These are phyloP conservation scores for Tricladium varicosporioides DNA, from an alignment of 2,329 filamentous ascomycete species.

Conservation along the genomic window DNA sequence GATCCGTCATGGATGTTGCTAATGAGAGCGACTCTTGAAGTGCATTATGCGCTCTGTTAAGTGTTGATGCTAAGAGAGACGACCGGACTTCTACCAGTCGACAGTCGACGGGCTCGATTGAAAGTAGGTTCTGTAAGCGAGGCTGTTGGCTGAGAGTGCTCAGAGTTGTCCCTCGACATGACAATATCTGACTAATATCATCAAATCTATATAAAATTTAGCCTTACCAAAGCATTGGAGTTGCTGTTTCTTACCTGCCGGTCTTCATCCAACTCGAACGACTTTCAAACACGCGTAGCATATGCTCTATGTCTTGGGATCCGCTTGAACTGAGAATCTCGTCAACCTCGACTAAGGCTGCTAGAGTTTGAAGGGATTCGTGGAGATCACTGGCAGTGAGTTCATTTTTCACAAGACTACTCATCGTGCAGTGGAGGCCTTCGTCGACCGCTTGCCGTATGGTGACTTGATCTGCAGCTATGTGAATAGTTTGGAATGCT, in stretches of 20 bases:
- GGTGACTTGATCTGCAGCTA: constrained; percentile 53
- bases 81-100: constrained; percentile 72
- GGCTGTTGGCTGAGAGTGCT: constrained; percentile 72
- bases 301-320: constrained; percentile 56
- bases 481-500: constrained; percentile 75
- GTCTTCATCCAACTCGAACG: constrained; percentile 79
- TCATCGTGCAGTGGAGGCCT: constrained; percentile 60
- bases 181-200: constrained; percentile 77
- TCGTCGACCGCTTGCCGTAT: constrained; percentile 60
- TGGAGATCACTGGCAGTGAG: constrained; percentile 52
- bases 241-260: constrained; percentile 60
- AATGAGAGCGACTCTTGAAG: constrained; percentile 85
- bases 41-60: constrained; percentile 77
- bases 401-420: constrained; percentile 48
- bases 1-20: constrained; percentile 76
- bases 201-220: constrained; percentile 55
- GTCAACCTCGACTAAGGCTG: constrained; percentile 76
- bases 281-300: constrained; percentile 61
- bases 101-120: constrained; percentile 60
- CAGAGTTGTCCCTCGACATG: constrained; percentile 78
- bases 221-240: not conserved
- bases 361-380: constrained; percentile 59
- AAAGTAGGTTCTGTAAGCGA: constrained; percentile 59
- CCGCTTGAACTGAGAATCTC: constrained; percentile 66
- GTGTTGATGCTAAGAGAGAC: constrained; percentile 70